These are phyloP conservation scores for Mucor mucedo DNA, from an alignment of 371 early-diverging fungal genomes.

Conservation along the genomic window DNA sequence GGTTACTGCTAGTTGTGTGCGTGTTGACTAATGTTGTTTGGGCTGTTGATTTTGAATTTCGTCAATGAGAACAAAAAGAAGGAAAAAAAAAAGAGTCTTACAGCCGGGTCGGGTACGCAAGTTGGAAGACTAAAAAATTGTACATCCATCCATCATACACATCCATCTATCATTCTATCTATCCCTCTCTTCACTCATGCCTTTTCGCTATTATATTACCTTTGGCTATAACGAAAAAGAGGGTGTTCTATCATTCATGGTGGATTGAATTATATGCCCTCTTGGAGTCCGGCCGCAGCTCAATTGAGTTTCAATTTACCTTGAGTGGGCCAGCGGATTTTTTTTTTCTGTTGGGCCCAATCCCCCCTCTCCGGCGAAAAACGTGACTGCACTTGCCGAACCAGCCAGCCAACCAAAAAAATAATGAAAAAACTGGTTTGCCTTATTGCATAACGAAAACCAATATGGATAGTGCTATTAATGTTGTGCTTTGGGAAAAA, in stretches of 20 bases:
- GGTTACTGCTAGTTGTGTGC: too few relatives aligned
- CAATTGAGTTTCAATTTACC: background rate
- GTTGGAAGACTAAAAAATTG: background rate
- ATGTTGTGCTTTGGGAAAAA: constrained; percentile 17
- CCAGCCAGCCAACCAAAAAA: too few relatives aligned
- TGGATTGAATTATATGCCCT: constrained; percentile 14
- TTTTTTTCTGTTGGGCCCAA: background rate
- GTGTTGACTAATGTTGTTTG: too few relatives aligned
- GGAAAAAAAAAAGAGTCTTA: background rate
- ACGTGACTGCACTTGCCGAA: background rate
- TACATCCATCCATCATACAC: constrained; percentile 7
- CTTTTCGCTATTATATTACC: constrained; percentile 16
- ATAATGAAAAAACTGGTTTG: background rate
- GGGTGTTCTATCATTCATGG: constrained; percentile 21
- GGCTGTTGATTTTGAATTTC: background rate
- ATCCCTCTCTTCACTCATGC: constrained; percentile 1
- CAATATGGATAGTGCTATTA: constrained; percentile 23
- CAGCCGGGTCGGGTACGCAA: background rate
- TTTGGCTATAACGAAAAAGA: constrained; percentile 34
- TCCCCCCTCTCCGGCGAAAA: background rate
- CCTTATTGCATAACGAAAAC: background rate
- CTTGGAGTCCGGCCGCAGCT: constrained; percentile 1
- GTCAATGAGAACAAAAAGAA: background rate
- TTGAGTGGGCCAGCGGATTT: background rate
- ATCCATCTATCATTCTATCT: constrained; percentile 21